Base-by-base conservation (phyloP, 352 stramenopile species). In the Chrysophaeum taylorii region DNA sequence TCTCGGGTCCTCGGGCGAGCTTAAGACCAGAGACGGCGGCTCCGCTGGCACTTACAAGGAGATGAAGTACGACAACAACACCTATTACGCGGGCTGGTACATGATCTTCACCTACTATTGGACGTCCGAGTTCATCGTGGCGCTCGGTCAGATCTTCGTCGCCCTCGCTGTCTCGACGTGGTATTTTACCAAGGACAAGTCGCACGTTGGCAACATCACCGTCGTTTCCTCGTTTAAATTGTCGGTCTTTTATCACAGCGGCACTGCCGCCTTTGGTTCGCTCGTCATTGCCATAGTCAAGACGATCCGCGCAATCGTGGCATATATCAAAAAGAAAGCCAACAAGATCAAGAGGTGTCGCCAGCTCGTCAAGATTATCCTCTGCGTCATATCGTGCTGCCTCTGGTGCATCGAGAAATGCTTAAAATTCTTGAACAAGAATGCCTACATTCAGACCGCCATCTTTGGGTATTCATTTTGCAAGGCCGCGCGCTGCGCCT, bases 261-360 rank as follows among this genome's bases (percentile, higher is more conserved):
- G 93, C 15, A 97, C 92, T 0, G 84, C 94, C n/a, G 93, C 92
- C 1, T 98, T 96, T 79, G 94, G 94, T 18, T 88, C 90, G 27
- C 83, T 98, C 29, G 84, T 98, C 57, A 96, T 98, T 74, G 93
- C 93, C 9, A 86, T 97, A 62, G 88, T 98, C 38, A 89, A 97
- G 79, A 92, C 95, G 69, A 86, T 97, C 29, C 90, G 94, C 31
- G 79, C 91, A 25, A 78, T 94, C 23, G 68, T 98, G 43, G 74
- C 91, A 66, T 96, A 96, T 76, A 71, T 96, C 21, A 88, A 98
- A 75, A 86, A 92, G 42, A 92, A 96, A 74, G 89, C 90, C 9
- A 84, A 95, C 64, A 76, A 88, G 48, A 94, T 91, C 41, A 38
- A 88, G 12, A 75, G 85, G 0, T 76, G 93, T 31, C 92, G 88